Evolutionary conservation across 2,329 filamentous ascomycete species (phyloP).

Genomic region (Arthrinium phaeospermum): DNA sequence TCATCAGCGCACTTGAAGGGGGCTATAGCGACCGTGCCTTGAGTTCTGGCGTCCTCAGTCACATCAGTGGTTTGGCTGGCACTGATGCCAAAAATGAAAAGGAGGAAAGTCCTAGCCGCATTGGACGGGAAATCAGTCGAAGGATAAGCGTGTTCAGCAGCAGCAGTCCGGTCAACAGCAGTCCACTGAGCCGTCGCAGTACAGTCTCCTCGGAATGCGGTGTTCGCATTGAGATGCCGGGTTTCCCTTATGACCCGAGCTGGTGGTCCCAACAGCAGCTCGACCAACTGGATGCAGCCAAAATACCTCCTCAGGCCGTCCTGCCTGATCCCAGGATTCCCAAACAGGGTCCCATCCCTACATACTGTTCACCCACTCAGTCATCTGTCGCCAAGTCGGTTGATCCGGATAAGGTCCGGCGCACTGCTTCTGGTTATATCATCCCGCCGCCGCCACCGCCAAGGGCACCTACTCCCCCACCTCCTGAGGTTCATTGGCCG

Average conservation of each 20-base stretch:
- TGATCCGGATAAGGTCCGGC: slow-evolving; percentile 68
- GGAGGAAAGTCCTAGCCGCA: slow-evolving; percentile 48
- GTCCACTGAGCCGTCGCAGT: slow-evolving; percentile 31
- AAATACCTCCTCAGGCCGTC: slow-evolving; percentile 52
- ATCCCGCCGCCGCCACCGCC: slow-evolving; percentile 42
- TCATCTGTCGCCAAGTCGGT: slow-evolving; percentile 84
- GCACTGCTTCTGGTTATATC: slow-evolving; percentile 64
- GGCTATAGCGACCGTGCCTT: slow-evolving; percentile 94
- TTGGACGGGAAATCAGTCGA: slow-evolving; percentile 65
- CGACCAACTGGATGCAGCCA: slow-evolving; percentile 69
- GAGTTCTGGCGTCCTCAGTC: slow-evolving; percentile 86
- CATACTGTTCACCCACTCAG: slow-evolving; percentile 86
- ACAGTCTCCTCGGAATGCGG: slow-evolving; percentile 36
- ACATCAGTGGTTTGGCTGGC: slow-evolving; percentile 81
- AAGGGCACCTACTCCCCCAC: slow-evolving; percentile 66
- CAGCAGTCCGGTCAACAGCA: slow-evolving; percentile 30
- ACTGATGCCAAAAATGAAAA: slow-evolving; percentile 48
- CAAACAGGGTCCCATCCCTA: slow-evolving; percentile 64
- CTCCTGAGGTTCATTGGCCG: slow-evolving; percentile 85
- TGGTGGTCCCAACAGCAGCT: slow-evolving; percentile 76
- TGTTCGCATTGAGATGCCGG: slow-evolving; percentile 37
- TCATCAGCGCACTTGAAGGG: slow-evolving; percentile 93
- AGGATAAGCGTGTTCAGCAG: slow-evolving; percentile 49
- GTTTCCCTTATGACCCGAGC: slow-evolving; percentile 63
- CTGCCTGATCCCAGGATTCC: slow-evolving; percentile 53